Evolutionary conservation across 2,329 filamentous ascomycete genomes (phyloP).

Genomic region (Diplodia mutila): DNA sequence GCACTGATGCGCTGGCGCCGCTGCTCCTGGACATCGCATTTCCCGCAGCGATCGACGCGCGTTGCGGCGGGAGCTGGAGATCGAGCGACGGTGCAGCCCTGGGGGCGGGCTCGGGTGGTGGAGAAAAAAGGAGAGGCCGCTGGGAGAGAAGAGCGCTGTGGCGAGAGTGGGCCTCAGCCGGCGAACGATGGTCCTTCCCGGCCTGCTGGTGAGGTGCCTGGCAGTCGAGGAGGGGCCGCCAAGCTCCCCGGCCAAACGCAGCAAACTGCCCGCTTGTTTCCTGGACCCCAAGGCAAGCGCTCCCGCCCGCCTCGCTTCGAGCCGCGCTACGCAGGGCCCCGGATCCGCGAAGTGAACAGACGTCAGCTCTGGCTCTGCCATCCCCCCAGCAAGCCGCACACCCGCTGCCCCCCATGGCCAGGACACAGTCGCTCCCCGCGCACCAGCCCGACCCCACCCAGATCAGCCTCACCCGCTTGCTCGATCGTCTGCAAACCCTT

Average conservation of each 20-base stretch:
- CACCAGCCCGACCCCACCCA: conserved; percentile 31
- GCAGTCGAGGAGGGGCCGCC: not conserved
- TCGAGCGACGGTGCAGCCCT: conserved; percentile 18
- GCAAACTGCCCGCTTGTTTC: not conserved
- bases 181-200: not conserved
- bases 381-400: not conserved
- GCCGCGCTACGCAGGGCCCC: conserved; percentile 4
- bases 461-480: conserved; percentile 64
- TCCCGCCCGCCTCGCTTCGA: not conserved
- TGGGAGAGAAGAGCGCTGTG: not conserved
- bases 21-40: not conserved
- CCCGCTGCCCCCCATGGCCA: conserved; percentile 8
- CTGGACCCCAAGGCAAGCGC: not conserved
- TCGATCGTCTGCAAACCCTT: conserved; percentile 67
- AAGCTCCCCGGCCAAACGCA: too few relatives aligned
- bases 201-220: not conserved
- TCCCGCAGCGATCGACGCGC: conserved; percentile 10
- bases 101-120: conserved; percentile 4
- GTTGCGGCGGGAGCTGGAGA: conserved; percentile 6
- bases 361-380: conserved; percentile 1
- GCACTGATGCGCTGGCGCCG: conserved; percentile 13
- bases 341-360: conserved; percentile 25
- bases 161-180: not conserved
- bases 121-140: conserved; percentile 17
- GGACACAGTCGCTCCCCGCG: conserved; percentile 10